Evolutionary conservation across 148 eudicot species (phyloP), one percentile per base, ranked within the genome.

Genomic region (Simmondsia chinensis): DNA sequence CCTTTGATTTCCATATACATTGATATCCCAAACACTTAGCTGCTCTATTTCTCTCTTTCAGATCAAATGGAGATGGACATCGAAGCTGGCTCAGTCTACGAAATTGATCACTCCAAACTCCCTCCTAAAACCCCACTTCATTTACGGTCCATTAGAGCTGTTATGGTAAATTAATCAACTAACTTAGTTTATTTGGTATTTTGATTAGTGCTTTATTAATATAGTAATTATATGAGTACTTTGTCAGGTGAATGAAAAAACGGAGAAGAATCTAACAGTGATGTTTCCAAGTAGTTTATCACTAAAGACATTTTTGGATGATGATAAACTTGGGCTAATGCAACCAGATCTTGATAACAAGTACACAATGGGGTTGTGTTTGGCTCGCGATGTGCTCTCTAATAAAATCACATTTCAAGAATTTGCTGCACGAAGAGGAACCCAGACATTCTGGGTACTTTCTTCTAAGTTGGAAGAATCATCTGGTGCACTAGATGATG

Each of bases 341-440:
- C 79, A 71, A 42, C 97, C 97, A 13, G 57, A 55, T 46, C 46
- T 89, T 47, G 95, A 85, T 53, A 71, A 72, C 54, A 69, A 58
- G 20, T 76, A 54, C 28, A 75, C 56, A 11, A 65, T 89, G 94
- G 71, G 61, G 7, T 39, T 62, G 14, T 57, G 63, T 18, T 51
- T 74, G 33, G 77, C 85, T 4, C 66, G 45, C 7, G 70, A 66
- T 31, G 61, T 82, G 56, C 80, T 89, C 30, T 14, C 49, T 31
- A 52, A 68, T 33, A 55, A 66, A 43, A 62, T 89, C 26, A 57
- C 82, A 1, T 55, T 60, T 15, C 76, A 69, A 16, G 83, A 76
- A 24, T 85, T 69, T 43, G 54, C 62, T 1, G 57, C 60, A 31
- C 59, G 56, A 61, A 61, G 61, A 79, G 76, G 69, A 30, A 66